Conservation (phyloP, 2,329 filamentous ascomycete species). For the Curvularia eragrostidis region DNA sequence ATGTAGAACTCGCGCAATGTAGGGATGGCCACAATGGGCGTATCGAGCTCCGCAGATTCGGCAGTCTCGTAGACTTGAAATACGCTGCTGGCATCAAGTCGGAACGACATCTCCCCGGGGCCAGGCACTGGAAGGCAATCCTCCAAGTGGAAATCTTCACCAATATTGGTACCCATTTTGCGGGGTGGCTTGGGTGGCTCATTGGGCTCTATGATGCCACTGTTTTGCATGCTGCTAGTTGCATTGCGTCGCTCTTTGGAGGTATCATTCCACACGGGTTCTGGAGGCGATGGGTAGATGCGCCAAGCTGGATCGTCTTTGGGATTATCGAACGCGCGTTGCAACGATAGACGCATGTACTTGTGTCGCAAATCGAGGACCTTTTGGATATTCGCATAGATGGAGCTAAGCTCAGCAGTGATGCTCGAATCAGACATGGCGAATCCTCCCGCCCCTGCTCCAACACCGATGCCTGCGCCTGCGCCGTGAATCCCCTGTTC, state of each 20-base stretch:
- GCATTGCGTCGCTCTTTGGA: slow-evolving; percentile 56
- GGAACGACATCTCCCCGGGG: slow-evolving; percentile 74
- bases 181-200: slow-evolving; percentile 61
- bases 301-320: slow-evolving; percentile 83
- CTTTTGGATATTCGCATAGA: slow-evolving; percentile 89
- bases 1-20: slow-evolving; percentile 95
- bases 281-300: slow-evolving; percentile 89
- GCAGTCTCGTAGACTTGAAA: slow-evolving; percentile 88
- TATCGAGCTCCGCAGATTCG: slow-evolving; percentile 65
- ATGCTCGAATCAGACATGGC: slow-evolving; percentile 78
- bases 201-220: slow-evolving; percentile 40
- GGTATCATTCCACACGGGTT: slow-evolving; percentile 80
- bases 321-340: slow-evolving; percentile 83
- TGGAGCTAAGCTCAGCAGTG: slow-evolving; percentile 80
- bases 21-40: slow-evolving; percentile 82
- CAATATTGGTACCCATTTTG: slow-evolving; percentile 89
- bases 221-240: slow-evolving; percentile 49
- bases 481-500: slow-evolving; percentile 65
- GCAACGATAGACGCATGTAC: slow-evolving; percentile 85
- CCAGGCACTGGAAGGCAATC: slow-evolving; percentile 78
- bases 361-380: slow-evolving; percentile 87
- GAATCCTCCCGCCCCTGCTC: slow-evolving; percentile 67
- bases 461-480: slow-evolving; percentile 66
- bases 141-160: slow-evolving; percentile 86
- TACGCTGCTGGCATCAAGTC: slow-evolving; percentile 82